Evolutionary conservation across 371 early-diverging fungal species (phyloP), one percentile per base, ranked within the genome.

Genomic region (Coemansia sp.): DNA sequence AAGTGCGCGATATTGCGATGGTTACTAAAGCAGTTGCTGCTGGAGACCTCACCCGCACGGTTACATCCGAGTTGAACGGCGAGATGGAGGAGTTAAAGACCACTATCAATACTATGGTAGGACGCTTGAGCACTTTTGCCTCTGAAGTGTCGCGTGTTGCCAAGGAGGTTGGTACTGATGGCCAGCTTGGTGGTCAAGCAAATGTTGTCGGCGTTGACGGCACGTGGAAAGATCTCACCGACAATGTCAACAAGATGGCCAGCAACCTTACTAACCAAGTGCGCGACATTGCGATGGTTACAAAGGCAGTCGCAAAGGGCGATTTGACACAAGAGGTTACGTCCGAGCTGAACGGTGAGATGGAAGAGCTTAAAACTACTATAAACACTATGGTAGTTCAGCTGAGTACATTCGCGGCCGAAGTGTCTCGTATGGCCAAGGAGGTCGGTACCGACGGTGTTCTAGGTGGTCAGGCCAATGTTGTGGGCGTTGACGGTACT

Each of bases 11-110:
- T 62, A 90, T 90, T 67, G 88, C 89, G n/a, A 84, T 82, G 65
- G 87, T 88, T 4, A 86, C 88, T n/a, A 89, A 86, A 0, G 88
- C 91, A n/a, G 88, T 90, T 66, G 89, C 89, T 11, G 75, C 83
- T 12, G 91, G 91, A 47, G 89, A 86, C 53, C 57, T 88, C 8
- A 80, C 82, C 2, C 81, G 82, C 47, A 86, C 84, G 62, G 83
- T 88, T 70, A 85, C 85, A n/a, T 68, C 89, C 11, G 85, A 85
- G 55, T 78, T 72, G 8, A 86, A 87, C 11, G 91, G 91, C 30
- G 78, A 75, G 28, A 69, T 80, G 7, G 66, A 54, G 23, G 82
- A 74, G 1, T 68, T 71, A 21, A 77, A 75, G 20, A 26, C 51
- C 1, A 71, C 71, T 7, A 85, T 90, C 51, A 90, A 88, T 63